A percentile compares a stretch with the other conserved stretches of the same genome.
phyloP scores from a whole-genome alignment of 2,329 filamentous ascomycete genomes.

The Alternaria viburni region DNA sequence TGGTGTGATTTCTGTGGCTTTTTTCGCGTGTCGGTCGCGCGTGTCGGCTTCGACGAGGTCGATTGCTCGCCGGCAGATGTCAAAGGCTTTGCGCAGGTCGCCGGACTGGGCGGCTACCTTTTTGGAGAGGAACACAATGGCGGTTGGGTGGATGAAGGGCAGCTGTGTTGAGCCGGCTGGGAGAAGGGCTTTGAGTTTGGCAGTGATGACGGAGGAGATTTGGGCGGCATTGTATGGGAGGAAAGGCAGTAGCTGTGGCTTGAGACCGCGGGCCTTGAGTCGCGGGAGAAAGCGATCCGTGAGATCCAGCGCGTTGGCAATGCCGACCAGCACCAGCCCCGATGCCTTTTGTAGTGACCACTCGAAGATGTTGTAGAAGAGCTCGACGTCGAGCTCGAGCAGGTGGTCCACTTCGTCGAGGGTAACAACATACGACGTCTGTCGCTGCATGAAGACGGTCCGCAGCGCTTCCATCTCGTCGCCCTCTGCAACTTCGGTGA shows the following conservation, averaged over 20 bases:
- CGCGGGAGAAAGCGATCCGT: constrained; percentile 94
- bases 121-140: constrained; percentile 90
- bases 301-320: constrained; percentile 93
- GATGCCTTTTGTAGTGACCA: constrained; percentile 88
- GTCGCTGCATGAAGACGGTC: constrained; percentile 70
- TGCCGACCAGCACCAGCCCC: constrained; percentile 82
- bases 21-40: constrained; percentile 72
- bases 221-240: constrained; percentile 88
- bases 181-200: constrained; percentile 78
- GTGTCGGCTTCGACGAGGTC: constrained; percentile 89
- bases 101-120: constrained; percentile 95
- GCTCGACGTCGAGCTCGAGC: constrained; percentile 83
- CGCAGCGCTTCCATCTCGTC: constrained; percentile 73
- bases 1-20: constrained; percentile 54
- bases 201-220: constrained; percentile 84
- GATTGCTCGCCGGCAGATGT: constrained; percentile 87
- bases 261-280: constrained; percentile 89
- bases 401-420: constrained; percentile 96
- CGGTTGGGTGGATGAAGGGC: constrained; percentile 91
- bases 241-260: constrained; percentile 88
- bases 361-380: constrained; percentile 93
- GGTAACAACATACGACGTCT: constrained; percentile 75
- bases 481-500: constrained; percentile 65
- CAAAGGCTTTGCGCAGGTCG: constrained; percentile 92
- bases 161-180: constrained; percentile 66